Base-by-base conservation (phyloP, 306 rosid species). In the Alnus rubra region DNA sequence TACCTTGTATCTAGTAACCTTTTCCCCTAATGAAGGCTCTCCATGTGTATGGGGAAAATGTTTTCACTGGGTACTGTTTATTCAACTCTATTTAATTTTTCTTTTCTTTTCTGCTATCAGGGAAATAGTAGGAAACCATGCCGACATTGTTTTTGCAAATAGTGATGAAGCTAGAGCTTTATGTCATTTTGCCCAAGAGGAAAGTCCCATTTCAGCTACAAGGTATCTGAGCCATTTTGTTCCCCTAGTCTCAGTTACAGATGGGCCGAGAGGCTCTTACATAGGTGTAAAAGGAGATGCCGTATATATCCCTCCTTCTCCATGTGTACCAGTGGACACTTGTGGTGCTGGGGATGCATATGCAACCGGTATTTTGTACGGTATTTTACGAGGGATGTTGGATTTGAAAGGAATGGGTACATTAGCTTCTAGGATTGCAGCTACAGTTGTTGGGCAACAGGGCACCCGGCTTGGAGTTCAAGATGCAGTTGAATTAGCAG, bases 261-360 rank as follows among this genome's bases (percentile, higher is more conserved):
- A 95, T 67, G 98, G 98, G 65, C 88, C 81, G 1, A 74, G 80
- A 82, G 98, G 98, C 18, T 95, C 98, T 0, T 92, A 88, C 88
- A 82, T 95, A 50, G 98, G 98, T 18, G 84, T 91, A 37, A 92
- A 92, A 76, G 98, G 98, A 74, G 96, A 88, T 84, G 93, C 97
- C 35, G 79, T 95, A 52, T 92, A 92, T 78, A 90, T 95, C 76
- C 97, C 97, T 62, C 97, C 98, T 30, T 87, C 90, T 77, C 93
- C 95, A 1, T 95, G 98, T 35, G 86, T 89, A 74, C 96, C 98
- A 2, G 85, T 88, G 45, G 98, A 95, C 88, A 95, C 98, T 37
- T 92, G 98, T 78, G 98, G 98, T 67, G 98, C 98, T 0, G 98
- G 98, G 18, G 98, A 95, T 88, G 98, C 98, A 11, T 95, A 92